A percentile compares a stretch with the other conserved stretches of the same genome.
phyloP scores from a whole-genome alignment of 371 early-diverging fungal species.

The Syncephalis fuscata region DNA sequence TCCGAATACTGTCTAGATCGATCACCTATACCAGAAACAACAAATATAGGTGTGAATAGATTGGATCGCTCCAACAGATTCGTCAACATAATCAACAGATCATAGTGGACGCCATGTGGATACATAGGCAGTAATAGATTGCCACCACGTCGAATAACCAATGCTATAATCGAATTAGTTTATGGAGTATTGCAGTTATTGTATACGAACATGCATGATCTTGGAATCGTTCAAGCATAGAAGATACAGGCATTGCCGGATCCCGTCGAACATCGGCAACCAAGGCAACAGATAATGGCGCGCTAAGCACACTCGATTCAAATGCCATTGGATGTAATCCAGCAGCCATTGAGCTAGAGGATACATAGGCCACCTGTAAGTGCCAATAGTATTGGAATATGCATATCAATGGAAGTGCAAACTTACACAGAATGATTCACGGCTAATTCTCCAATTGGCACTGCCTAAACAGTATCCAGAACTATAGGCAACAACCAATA shows the following conservation, averaged over 20 bases:
- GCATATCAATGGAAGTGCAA: no score
- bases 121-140: conserved; percentile 53
- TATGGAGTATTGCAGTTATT: background rate
- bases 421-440: conserved; percentile 14
- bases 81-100: conserved; percentile 42
- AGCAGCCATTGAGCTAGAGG: background rate
- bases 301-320: background rate
- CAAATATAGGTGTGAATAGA: conserved; percentile 37
- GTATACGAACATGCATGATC: conserved; percentile 9
- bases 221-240: conserved; percentile 12
- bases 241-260: conserved; percentile 8
- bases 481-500: conserved; percentile 12
- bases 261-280: conserved; percentile 18
- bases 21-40: conserved; percentile 60
- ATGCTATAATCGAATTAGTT: conserved; percentile 10
- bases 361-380: background rate
- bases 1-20: conserved; percentile 63
- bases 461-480: conserved; percentile 16
- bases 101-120: conserved; percentile 55
- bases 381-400: no score
- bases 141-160: conserved; percentile 36
- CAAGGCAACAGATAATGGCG: conserved; percentile 13
- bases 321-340: background rate
- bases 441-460: conserved; percentile 14
- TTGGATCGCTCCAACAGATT: conserved; percentile 29